phyloP scores from a whole-genome alignment of 257 asterid species.

The Primulina eburnea region DNA sequence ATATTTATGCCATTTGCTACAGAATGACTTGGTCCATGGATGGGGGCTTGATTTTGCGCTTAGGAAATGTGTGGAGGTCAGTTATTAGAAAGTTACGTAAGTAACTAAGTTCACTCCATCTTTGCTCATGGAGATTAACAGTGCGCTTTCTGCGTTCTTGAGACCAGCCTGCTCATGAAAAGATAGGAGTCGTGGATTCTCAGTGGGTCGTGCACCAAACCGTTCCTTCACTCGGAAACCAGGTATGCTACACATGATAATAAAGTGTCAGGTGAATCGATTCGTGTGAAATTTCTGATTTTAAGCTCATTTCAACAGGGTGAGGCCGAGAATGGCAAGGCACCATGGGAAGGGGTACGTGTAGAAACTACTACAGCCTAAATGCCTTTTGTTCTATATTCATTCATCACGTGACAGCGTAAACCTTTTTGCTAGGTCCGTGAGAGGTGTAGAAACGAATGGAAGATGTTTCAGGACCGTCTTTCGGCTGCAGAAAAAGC shows the following conservation, averaged over 20 bases:
- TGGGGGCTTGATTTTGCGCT: conserved; percentile 99
- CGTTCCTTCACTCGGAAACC: conserved; percentile 89
- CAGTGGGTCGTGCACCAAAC: conserved; percentile 97
- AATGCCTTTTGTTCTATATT: no score
- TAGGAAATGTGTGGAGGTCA: conserved; percentile 87
- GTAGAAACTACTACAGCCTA: background rate
- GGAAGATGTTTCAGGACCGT: conserved; percentile 78
- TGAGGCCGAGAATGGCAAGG: conserved; percentile 68
- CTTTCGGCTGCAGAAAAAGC: conserved; percentile 65
- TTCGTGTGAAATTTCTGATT: background rate
- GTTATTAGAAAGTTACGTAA: background rate
- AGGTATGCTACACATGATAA: conserved; percentile 39
- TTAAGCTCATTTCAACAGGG: conserved; percentile 49
- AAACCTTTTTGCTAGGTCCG: conserved; percentile 48
- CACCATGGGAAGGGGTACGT: conserved; percentile 98
- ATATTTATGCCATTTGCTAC: conserved; percentile 28
- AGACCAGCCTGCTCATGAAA: conserved; percentile 71
- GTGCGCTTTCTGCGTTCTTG: background rate
- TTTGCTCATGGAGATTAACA: background rate
- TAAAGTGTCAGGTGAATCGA: background rate
- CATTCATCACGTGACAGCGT: background rate
- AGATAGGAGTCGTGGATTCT: conserved; percentile 89
- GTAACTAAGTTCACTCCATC: background rate
- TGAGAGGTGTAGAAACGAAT: conserved; percentile 78
- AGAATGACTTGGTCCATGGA: conserved; percentile 97